Conservation (phyloP, 2,329 filamentous ascomycete species). For the Trichoderma afroharzianum region DNA sequence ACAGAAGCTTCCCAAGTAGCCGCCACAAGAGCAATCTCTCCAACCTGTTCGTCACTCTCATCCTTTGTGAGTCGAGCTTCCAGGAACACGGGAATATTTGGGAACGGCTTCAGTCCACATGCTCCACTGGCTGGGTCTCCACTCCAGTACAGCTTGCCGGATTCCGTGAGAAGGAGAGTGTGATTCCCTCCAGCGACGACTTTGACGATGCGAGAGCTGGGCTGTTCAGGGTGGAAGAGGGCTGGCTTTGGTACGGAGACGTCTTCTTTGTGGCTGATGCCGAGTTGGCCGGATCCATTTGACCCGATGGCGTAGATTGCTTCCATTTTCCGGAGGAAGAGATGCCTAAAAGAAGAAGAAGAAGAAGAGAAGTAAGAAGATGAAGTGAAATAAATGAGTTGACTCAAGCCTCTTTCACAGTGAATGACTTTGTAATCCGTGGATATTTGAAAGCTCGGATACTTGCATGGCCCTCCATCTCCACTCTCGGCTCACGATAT, state of each 20-base stretch:
- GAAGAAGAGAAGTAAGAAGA: no score
- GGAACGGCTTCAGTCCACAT: slow-evolving; percentile 43
- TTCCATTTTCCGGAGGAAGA: slow-evolving; percentile 36
- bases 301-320: slow-evolving; percentile 67
- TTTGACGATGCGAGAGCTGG: slow-evolving; percentile 35
- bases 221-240: slow-evolving; percentile 47
- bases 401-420: neutral
- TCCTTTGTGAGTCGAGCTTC: slow-evolving; percentile 35
- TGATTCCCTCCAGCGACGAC: slow-evolving; percentile 77
- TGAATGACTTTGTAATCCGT: neutral
- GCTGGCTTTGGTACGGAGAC: slow-evolving; percentile 63
- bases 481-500: neutral
- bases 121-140: slow-evolving; percentile 58
- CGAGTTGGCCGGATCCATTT: slow-evolving; percentile 73
- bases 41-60: slow-evolving; percentile 28
- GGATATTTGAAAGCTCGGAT: slow-evolving; percentile 1
- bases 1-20: slow-evolving; percentile 78
- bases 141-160: slow-evolving; percentile 59
- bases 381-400: neutral
- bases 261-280: slow-evolving; percentile 67
- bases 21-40: slow-evolving; percentile 45
- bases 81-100: slow-evolving; percentile 38
- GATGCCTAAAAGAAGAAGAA: no score
- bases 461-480: neutral
- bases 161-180: slow-evolving; percentile 65